A percentile compares a stretch with the other conserved stretches of the same genome.
These are phyloP conservation scores for Fragaria vesca DNA, from an alignment of 306 rosid species.

Conservation along the genomic window DNA sequence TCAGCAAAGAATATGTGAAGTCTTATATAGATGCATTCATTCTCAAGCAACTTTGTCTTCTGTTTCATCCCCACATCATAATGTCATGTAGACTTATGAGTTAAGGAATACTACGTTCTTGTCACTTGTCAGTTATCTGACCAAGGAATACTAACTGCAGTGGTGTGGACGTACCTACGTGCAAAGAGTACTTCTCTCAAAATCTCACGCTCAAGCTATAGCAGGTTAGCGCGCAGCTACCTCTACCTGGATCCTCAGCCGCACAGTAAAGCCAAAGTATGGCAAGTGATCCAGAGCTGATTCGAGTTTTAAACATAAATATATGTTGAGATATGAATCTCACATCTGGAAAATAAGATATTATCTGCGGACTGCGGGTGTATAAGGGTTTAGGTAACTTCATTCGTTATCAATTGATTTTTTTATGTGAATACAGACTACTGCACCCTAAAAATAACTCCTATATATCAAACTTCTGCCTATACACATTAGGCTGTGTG, in stretches of 20 bases:
- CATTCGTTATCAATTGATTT: no score
- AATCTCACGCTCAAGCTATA: neutral
- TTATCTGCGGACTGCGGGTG: no score
- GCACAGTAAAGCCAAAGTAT: neutral
- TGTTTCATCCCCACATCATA: slow-evolving; percentile 1
- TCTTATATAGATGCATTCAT: neutral
- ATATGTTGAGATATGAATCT: no score
- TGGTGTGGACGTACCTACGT: neutral
- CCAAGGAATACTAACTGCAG: neutral
- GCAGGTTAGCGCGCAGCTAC: neutral
- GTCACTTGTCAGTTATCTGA: neutral
- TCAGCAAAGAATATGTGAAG: neutral
- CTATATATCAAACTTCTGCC: neutral
- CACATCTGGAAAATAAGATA: no score
- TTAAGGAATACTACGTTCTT: neutral
- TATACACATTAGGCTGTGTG: neutral
- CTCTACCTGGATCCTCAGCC: neutral
- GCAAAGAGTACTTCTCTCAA: neutral
- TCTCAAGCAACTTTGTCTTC: neutral
- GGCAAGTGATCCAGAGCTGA: neutral
- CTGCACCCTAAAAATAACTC: no score
- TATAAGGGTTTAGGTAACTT: no score
- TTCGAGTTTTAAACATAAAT: neutral
- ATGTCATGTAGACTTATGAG: neutral
- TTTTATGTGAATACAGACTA: no score